phyloP scores from a whole-genome alignment of 2,329 filamentous ascomycete species.

The Conoideocrella luteorostrata region DNA sequence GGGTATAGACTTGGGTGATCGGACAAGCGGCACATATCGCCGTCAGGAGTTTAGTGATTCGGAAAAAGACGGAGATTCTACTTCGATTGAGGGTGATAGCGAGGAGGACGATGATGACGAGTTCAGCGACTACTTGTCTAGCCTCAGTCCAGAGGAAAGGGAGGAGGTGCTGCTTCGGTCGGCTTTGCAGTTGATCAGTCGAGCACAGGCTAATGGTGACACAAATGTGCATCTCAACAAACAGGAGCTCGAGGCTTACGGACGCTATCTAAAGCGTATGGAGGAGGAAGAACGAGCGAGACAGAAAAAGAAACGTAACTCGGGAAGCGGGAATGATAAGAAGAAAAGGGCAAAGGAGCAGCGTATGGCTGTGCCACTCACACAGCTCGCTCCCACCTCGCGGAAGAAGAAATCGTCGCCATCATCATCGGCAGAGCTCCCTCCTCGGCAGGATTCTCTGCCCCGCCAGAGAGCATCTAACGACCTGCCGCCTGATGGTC shows the following conservation, averaged over 20 bases:
- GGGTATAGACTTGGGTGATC: constrained; percentile 48
- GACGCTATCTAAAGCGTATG: constrained; percentile 58
- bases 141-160: constrained; percentile 53
- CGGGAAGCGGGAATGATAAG: constrained; percentile 24
- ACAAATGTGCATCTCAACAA: constrained; percentile 73
- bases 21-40: constrained; percentile 29
- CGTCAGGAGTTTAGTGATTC: constrained; percentile 26
- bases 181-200: constrained; percentile 72
- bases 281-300: constrained; percentile 57
- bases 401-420: constrained; percentile 27
- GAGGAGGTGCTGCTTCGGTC: constrained; percentile 73
- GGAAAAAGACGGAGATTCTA: constrained; percentile 29
- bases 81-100: constrained; percentile 17
- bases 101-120: constrained; percentile 26
- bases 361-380: constrained; percentile 47
- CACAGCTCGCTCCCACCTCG: constrained; percentile 40
- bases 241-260: constrained; percentile 74
- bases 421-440: constrained; percentile 11
- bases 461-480: constrained; percentile 33
- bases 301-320: constrained; percentile 53
- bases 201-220: constrained; percentile 69
- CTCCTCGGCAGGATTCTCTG: constrained; percentile 27
- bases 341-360: constrained; percentile 37
- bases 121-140: constrained; percentile 37
- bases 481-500: constrained; percentile 25